Percentiles rank a stretch among this genome's conserved stretches.
Evolutionary conservation across 1,284 basidiomycete genomes (phyloP).

Genomic region (Austroboletus novae-zelandiae): DNA sequence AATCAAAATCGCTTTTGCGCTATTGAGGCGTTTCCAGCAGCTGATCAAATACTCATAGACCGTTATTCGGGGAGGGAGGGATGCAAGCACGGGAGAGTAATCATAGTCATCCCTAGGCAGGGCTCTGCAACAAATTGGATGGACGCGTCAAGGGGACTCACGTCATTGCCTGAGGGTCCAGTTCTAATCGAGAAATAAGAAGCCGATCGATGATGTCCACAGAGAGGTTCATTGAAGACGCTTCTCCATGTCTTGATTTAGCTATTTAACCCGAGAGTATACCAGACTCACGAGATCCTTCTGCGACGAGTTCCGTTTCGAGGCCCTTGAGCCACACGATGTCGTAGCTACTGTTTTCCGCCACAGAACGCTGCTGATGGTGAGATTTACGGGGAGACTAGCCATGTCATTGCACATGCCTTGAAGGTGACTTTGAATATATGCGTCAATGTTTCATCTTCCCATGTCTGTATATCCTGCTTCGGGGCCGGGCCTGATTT

Average conservation of each 20-base stretch:
- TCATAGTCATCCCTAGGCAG: slow-evolving; percentile 74
- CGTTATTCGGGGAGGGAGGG: slow-evolving; percentile 77
- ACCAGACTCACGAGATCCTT: slow-evolving; percentile 54
- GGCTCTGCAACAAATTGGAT: neutral
- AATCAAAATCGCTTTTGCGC: slow-evolving; percentile 50
- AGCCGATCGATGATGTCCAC: slow-evolving; percentile 73
- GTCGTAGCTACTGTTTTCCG: slow-evolving; percentile 68
- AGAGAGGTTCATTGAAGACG: slow-evolving; percentile 41
- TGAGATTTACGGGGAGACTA: slow-evolving; percentile 4
- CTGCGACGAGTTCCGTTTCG: slow-evolving; percentile 67
- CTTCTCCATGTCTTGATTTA: slow-evolving; percentile 14
- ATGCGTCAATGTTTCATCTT: slow-evolving; percentile 62
- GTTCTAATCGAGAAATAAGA: slow-evolving; percentile 84
- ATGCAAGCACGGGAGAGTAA: slow-evolving; percentile 73
- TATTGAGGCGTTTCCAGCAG: slow-evolving; percentile 85
- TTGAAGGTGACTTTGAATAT: slow-evolving; percentile 81
- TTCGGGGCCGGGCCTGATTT: slow-evolving; percentile 41
- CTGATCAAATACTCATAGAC: slow-evolving; percentile 89
- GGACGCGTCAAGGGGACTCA: slow-evolving; percentile 38
- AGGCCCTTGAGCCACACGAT: slow-evolving; percentile 84
- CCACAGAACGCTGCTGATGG: slow-evolving; percentile 56
- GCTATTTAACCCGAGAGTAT: neutral
- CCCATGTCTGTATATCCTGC: slow-evolving; percentile 68
- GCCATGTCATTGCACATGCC: slow-evolving; percentile 42
- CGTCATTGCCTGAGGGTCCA: slow-evolving; percentile 76